Conservation (phyloP, 140 eudicot genomes). For the Flaveria floridana region DNA sequence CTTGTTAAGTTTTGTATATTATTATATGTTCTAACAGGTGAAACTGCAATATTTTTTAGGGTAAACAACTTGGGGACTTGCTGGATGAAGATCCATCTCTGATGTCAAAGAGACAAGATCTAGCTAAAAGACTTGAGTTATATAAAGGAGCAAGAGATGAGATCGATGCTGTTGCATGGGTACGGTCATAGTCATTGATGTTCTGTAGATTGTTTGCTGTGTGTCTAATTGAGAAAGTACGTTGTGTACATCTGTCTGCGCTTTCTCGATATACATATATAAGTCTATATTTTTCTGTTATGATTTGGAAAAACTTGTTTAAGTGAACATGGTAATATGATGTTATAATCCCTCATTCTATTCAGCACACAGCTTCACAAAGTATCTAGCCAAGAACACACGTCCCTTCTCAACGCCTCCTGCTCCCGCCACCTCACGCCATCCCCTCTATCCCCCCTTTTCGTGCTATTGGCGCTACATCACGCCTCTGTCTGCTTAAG, state of each 20-base stretch:
- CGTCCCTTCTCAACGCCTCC: not conserved
- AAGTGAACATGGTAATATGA: not conserved
- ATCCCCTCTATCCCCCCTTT: not conserved
- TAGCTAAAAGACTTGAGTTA: conserved; percentile 69
- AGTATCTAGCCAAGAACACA: not conserved
- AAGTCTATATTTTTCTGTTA: conserved; percentile 9
- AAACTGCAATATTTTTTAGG: conserved; percentile 42
- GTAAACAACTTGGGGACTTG: conserved; percentile 56
- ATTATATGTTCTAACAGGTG: not conserved
- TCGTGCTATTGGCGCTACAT: no score
- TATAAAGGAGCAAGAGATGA: conserved; percentile 84
- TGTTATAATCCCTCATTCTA: not conserved
- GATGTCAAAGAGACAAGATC: conserved; percentile 67
- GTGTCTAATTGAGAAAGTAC: conserved; percentile 14
- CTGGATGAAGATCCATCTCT: conserved; percentile 82
- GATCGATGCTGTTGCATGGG: conserved; percentile 72
- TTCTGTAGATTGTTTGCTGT: conserved; percentile 20
- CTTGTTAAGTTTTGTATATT: not conserved
- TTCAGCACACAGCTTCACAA: not conserved
- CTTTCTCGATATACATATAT: conserved; percentile 21
- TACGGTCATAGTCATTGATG: conserved; percentile 32
- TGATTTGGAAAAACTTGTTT: not conserved
- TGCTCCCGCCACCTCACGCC: not conserved
- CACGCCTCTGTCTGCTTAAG: not conserved
- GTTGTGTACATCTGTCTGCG: conserved; percentile 22